These are phyloP conservation scores for Carex parvula DNA, from an alignment of 176 grass and related monocot genomes.

Conservation along the genomic window DNA sequence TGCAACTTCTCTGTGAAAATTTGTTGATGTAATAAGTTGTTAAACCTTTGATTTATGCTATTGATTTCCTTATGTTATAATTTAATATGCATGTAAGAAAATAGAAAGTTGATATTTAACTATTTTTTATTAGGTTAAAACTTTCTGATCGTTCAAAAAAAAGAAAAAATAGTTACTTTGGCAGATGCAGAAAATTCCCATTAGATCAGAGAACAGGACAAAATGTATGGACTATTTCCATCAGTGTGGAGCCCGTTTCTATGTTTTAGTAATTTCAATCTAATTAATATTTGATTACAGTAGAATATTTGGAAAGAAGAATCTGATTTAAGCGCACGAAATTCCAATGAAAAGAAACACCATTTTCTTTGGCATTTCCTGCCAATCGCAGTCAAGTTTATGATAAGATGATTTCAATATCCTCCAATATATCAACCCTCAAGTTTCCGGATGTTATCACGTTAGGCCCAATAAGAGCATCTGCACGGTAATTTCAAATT, in stretches of 20 bases:
- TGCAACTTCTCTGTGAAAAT: background rate
- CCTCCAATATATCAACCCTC: no score
- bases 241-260: background rate
- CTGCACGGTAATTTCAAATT: no score
- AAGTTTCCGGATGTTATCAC: no score
- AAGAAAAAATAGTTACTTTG: background rate
- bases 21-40: background rate
- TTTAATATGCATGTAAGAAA: background rate
- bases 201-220: background rate
- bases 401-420: no score
- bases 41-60: background rate
- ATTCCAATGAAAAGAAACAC: background rate
- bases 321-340: background rate
- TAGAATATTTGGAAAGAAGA: constrained; percentile 8
- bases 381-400: background rate
- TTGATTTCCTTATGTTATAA: background rate
- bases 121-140: background rate
- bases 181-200: background rate
- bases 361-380: background rate
- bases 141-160: background rate
- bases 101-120: background rate
- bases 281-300: background rate
- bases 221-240: constrained; percentile 2
- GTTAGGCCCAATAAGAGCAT: no score
- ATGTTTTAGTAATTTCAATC: background rate